phyloP scores from a whole-genome alignment of 2,329 filamentous ascomycete genomes.

The Calonectria ilicicola region DNA sequence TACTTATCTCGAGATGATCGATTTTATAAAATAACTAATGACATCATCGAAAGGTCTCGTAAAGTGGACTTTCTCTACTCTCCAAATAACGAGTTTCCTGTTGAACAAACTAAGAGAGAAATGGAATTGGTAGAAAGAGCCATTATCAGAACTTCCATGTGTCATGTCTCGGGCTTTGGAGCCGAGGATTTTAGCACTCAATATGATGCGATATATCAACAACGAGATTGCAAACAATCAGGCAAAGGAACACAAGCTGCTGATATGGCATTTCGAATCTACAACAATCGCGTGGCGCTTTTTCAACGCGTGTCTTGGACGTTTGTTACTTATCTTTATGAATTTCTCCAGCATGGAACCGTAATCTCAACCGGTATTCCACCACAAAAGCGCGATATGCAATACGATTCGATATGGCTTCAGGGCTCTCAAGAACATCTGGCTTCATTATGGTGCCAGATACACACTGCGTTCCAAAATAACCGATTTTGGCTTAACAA shows the following conservation, averaged over 20 bases:
- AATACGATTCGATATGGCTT: conserved; percentile 35
- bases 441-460: conserved; percentile 26
- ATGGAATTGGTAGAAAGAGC: conserved; percentile 26
- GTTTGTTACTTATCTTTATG: background rate
- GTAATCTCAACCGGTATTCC: too few relatives aligned
- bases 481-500: conserved; percentile 27
- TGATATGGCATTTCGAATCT: conserved; percentile 1
- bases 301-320: background rate
- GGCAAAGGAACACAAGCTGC: background rate
- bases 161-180: conserved; percentile 31
- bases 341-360: background rate
- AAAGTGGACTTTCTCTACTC: conserved; percentile 30
- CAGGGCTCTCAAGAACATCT: background rate
- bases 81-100: background rate
- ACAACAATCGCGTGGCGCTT: background rate
- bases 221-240: conserved; percentile 10
- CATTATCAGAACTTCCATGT: conserved; percentile 23
- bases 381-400: background rate
- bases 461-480: conserved; percentile 30
- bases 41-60: background rate
- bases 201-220: conserved; percentile 22
- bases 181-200: conserved; percentile 30
- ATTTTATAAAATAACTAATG: conserved; percentile 45
- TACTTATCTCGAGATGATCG: conserved; percentile 58
- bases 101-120: fast-evolving